These are phyloP conservation scores for Cladophialophora bantiana DNA, from an alignment of 2,329 filamentous ascomycete genomes.

Conservation along the genomic window DNA sequence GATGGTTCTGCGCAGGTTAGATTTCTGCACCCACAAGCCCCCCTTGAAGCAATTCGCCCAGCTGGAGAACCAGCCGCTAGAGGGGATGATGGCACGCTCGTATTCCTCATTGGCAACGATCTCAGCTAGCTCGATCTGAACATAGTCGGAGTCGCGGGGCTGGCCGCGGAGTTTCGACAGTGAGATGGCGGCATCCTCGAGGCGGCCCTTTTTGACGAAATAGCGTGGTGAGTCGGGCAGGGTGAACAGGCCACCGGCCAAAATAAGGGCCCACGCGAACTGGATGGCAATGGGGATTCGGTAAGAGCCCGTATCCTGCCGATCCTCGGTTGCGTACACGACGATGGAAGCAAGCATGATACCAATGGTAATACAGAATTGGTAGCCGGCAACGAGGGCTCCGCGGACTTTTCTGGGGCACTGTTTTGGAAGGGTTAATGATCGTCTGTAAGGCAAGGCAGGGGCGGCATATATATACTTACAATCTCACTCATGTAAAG, in stretches of 20 bases:
- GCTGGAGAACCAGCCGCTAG: conserved; percentile 68
- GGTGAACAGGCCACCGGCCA: conserved; percentile 71
- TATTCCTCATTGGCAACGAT: conserved; percentile 90
- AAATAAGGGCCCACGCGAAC: conserved; percentile 79
- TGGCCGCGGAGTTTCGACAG: conserved; percentile 77
- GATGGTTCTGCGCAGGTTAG: conserved; percentile 70
- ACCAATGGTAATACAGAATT: conserved; percentile 83
- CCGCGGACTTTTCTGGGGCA: conserved; percentile 76
- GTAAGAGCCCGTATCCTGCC: conserved; percentile 70
- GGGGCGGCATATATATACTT: conserved; percentile 1
- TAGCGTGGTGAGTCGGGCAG: conserved; percentile 87
- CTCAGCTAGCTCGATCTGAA: conserved; percentile 80
- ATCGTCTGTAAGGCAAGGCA: too few relatives aligned
- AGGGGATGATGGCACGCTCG: conserved; percentile 73
- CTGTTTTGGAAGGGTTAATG: conserved; percentile 38
- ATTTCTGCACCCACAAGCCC: conserved; percentile 59
- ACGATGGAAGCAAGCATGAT: conserved; percentile 76
- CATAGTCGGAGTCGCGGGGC: conserved; percentile 72
- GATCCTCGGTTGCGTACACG: conserved; percentile 72
- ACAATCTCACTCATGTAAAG: conserved; percentile 86
- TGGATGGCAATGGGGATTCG: conserved; percentile 83
- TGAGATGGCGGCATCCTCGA: conserved; percentile 68
- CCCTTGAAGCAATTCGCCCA: conserved; percentile 73
- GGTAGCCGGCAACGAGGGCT: conserved; percentile 80
- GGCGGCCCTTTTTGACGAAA: conserved; percentile 78